These are phyloP conservation scores for Lecanoromycetidae sp. DNA, from an alignment of 2,329 filamentous ascomycete genomes.

Conservation along the genomic window DNA sequence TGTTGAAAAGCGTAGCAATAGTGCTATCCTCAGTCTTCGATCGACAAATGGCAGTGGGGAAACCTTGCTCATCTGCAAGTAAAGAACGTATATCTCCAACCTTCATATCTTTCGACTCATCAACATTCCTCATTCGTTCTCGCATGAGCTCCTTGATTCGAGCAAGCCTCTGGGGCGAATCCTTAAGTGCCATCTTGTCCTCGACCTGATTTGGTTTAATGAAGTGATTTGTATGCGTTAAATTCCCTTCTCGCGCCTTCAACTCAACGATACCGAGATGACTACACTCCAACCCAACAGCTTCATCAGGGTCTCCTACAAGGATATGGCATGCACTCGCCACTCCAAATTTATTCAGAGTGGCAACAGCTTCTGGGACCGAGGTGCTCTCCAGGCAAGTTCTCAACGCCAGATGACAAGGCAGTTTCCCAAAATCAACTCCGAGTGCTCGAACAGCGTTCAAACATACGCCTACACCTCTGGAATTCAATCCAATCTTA, in stretches of 20 bases:
- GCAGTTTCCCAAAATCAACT: slow-evolving; percentile 35
- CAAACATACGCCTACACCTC: slow-evolving; percentile 43
- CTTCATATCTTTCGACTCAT: slow-evolving; percentile 15
- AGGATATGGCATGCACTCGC: slow-evolving; percentile 44
- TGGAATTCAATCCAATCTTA: slow-evolving; percentile 46
- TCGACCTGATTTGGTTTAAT: slow-evolving; percentile 19
- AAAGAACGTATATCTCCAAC: slow-evolving; percentile 21
- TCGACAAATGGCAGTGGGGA: slow-evolving; percentile 26
- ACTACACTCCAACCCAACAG: slow-evolving; percentile 40
- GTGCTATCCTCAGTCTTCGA: slow-evolving; percentile 22
- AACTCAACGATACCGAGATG: slow-evolving; percentile 22
- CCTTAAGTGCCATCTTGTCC: slow-evolving; percentile 19
- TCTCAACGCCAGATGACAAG: slow-evolving; percentile 44
- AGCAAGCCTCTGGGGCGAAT: slow-evolving; percentile 23
- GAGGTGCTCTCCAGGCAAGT: slow-evolving; percentile 39
- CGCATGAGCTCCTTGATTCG: slow-evolving; percentile 23
- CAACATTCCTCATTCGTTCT: not conserved
- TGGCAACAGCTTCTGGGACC: slow-evolving; percentile 34
- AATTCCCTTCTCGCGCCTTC: slow-evolving; percentile 13
- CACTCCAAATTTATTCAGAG: slow-evolving; percentile 36
- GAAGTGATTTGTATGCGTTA: slow-evolving; percentile 26
- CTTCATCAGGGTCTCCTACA: slow-evolving; percentile 37
- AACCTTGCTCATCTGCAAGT: slow-evolving; percentile 26
- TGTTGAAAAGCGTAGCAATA: slow-evolving; percentile 28
- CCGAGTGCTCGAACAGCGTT: slow-evolving; percentile 45